Conservation (phyloP, 164 flowering plant species). For the Protea cynaroides region DNA sequence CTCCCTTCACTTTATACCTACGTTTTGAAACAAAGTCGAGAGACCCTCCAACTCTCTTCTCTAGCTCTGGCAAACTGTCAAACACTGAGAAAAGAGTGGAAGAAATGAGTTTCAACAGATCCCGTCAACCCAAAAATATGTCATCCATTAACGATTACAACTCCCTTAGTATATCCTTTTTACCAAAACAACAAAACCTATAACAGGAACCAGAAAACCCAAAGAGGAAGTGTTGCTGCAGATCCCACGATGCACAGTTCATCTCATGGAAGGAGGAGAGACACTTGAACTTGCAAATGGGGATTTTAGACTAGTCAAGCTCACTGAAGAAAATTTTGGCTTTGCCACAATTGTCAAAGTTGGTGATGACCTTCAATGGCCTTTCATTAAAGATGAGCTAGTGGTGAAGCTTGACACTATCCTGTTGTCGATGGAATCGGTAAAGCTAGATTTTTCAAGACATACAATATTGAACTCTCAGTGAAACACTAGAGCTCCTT, state of each 20-base stretch:
- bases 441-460: too few species aligned
- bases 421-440: too few species aligned
- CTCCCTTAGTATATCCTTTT: constrained; percentile 2
- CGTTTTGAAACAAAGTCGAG: too few species aligned
- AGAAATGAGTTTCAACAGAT: constrained; percentile 34
- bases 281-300: constrained; percentile 53
- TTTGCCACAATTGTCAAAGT: constrained; percentile 54
- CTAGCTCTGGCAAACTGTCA: not conserved
- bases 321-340: constrained; percentile 34
- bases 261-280: constrained; percentile 60
- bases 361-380: constrained; percentile 82
- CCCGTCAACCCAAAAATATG: constrained; percentile 12
- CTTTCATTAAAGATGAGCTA: constrained; percentile 86
- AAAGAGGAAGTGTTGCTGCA: constrained; percentile 41
- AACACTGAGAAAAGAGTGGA: not conserved
- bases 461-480: too few species aligned
- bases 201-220: constrained; percentile 19
- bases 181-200: constrained; percentile 3
- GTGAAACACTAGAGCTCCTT: too few species aligned
- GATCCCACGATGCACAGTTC: constrained; percentile 58
- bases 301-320: constrained; percentile 37
- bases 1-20: too few species aligned
- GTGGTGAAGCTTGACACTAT: constrained; percentile 63
- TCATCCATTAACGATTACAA: constrained; percentile 14
- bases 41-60: too few species aligned